Base-by-base conservation (phyloP, 805 yeast genomes). In the Dipodascus albidus region DNA sequence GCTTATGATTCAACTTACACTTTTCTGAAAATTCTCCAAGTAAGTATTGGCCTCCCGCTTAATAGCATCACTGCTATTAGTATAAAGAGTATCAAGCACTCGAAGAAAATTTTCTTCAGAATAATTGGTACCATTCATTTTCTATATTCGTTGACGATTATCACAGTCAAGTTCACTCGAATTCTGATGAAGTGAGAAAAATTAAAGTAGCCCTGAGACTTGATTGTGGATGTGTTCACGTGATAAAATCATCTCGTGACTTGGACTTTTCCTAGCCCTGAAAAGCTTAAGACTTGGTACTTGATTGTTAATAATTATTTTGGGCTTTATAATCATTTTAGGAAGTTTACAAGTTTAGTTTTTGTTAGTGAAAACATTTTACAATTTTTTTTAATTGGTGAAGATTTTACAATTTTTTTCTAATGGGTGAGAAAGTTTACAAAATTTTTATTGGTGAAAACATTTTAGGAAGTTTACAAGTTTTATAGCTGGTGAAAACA, bases 1-100 rank as follows among this genome's bases (percentile, higher is more conserved):
- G 11, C 42, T 31, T 22, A 38, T 38, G 44, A 19, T 48, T 33
- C 17, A 15, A 55, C 68, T 48, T 61, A 67, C 70, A 51, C 55
- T 78, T 65, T 89, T 84, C 68, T 93, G 97, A 69, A 93, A 93
- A 31, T 75, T 70, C 65, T 90, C 91, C 54, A 93, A 73, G 63
- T 72, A 87, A 47, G 67, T 68, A 51, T 76, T 68, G 54, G 85
- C 74, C 58, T 74, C 69, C 22, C 65, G 68, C 58, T 78, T 76
- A n/a, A 61, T 53, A 21, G 54, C 58, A 53, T 71, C 71, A 27
- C 65, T 63, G 6, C 75, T 71, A 54, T 70, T 65, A 33, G 78
- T 65, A 62, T 78, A 78, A 74, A 79, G 70, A 9, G 78, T 72
- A 53, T 61, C 63, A 63, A 80, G 77, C 71, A 67, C 72, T 63